Evolutionary conservation across 164 flowering plant genomes (phyloP).

Genomic region (Stephania japonica): DNA sequence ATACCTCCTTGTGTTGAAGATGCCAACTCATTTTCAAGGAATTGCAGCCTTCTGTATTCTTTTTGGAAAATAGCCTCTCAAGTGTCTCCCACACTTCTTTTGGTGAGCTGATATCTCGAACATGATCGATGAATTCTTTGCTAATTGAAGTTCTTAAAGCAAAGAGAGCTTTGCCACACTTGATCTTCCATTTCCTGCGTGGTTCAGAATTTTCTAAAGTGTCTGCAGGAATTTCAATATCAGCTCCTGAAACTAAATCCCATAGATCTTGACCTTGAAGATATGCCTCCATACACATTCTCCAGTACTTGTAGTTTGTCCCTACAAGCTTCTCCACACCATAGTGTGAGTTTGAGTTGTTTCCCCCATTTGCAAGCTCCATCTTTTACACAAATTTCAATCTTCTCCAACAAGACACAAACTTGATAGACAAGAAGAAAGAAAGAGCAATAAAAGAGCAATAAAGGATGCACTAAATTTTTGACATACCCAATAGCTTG

Average conservation of each 20-base stretch:
- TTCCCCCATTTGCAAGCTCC: too few species aligned
- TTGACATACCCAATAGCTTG: too few species aligned
- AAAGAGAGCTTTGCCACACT: background rate
- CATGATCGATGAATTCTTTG: slow-evolving; percentile 1
- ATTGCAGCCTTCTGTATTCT: background rate
- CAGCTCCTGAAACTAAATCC: too few species aligned
- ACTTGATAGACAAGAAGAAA: too few species aligned
- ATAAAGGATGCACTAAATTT: too few species aligned
- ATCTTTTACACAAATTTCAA: too few species aligned
- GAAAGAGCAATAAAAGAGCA: too few species aligned
- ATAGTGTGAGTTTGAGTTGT: too few species aligned
- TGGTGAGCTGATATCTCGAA: background rate
- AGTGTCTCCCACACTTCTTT: slow-evolving; percentile 2
- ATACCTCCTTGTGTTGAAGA: background rate
- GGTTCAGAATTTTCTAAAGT: too few species aligned
- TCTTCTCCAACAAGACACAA: too few species aligned
- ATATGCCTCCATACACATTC: slow-evolving; percentile 10
- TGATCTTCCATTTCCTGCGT: background rate
- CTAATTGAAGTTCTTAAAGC: background rate
- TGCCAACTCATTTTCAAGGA: background rate
- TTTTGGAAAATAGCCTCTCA: slow-evolving; percentile 1
- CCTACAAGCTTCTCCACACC: slow-evolving; percentile 18
- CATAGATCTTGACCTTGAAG: slow-evolving; percentile 6
- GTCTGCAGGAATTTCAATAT: too few species aligned
- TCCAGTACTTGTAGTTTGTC: too few species aligned